Evolutionary conservation across 495 filamentous ascomycete genomes (phyloP).

Genomic region (Tuber borchii): DNA sequence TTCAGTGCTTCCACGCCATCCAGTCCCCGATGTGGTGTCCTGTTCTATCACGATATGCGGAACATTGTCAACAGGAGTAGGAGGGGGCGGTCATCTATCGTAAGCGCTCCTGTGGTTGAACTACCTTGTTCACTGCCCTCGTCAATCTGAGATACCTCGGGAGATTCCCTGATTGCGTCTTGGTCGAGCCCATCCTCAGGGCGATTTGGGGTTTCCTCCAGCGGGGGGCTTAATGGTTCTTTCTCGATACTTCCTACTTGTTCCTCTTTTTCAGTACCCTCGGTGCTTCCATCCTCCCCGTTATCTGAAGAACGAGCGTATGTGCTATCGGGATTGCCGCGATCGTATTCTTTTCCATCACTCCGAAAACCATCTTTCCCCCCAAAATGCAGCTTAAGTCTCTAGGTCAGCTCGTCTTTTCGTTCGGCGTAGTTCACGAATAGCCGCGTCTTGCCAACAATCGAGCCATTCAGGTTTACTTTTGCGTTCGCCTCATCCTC

Average conservation of each 20-base stretch:
- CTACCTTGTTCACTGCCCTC: neutral
- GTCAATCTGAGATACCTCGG: neutral
- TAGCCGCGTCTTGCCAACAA: constrained; percentile 39
- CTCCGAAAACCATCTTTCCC: neutral
- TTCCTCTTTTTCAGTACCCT: neutral
- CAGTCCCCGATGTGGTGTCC: constrained; percentile 19
- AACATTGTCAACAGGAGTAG: neutral
- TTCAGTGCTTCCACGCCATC: constrained; percentile 31
- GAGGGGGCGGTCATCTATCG: neutral
- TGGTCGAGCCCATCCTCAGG: neutral
- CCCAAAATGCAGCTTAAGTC: constrained; percentile 25
- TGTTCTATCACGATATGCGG: constrained; percentile 14
- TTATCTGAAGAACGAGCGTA: neutral
- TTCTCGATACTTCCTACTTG: neutral
- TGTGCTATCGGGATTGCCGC: neutral
- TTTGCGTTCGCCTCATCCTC: constrained; percentile 81
- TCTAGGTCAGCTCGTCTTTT: constrained; percentile 40
- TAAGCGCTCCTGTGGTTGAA: neutral
- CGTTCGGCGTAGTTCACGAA: constrained; percentile 41
- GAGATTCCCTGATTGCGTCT: neutral
- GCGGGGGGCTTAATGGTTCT: neutral
- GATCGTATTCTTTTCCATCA: neutral
- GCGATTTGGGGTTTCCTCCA: neutral
- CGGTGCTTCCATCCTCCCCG: neutral
- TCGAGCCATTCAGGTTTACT: constrained; percentile 73